Percentiles rank a stretch among this genome's conserved stretches.
phyloP scores from a whole-genome alignment of 176 grass and related monocot genomes.

The Paspalum vaginatum region DNA sequence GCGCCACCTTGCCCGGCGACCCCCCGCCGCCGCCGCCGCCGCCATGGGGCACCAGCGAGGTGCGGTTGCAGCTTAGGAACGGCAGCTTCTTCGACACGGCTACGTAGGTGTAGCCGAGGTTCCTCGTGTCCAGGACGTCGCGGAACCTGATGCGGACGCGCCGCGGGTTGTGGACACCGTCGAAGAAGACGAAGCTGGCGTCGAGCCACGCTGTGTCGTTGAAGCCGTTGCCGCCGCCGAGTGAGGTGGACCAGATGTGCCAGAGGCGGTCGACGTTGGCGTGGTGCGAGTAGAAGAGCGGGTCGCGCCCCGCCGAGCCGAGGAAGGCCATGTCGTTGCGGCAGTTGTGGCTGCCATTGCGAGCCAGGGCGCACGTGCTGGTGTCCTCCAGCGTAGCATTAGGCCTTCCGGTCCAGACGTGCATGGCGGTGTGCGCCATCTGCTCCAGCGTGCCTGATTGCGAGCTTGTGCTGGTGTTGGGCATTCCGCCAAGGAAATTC shows the following conservation, averaged over 20 bases:
- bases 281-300: constrained; percentile 45
- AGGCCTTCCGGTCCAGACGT: not conserved
- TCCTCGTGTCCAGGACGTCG: not conserved
- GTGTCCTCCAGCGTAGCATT: no score
- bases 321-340: not conserved
- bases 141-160: not conserved
- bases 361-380: no score
- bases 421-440: constrained; percentile 11
- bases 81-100: not conserved
- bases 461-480: no score
- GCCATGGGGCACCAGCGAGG: not conserved
- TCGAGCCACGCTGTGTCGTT: not conserved
- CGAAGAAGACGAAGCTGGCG: constrained; percentile 11
- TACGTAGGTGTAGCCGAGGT: not conserved
- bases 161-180: not conserved
- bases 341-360: no score
- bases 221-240: not conserved
- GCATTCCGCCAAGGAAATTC: not conserved
- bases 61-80: not conserved
- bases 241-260: constrained; percentile 36
- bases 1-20: not conserved
- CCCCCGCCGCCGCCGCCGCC: not conserved
- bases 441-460: not conserved
- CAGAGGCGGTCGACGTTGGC: constrained; percentile 52
- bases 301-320: constrained; percentile 19